Evolutionary conservation across 1,139 yeast genomes (phyloP), one percentile per base, ranked within the genome.

Genomic region (Barnettozyma hawaiiensis): DNA sequence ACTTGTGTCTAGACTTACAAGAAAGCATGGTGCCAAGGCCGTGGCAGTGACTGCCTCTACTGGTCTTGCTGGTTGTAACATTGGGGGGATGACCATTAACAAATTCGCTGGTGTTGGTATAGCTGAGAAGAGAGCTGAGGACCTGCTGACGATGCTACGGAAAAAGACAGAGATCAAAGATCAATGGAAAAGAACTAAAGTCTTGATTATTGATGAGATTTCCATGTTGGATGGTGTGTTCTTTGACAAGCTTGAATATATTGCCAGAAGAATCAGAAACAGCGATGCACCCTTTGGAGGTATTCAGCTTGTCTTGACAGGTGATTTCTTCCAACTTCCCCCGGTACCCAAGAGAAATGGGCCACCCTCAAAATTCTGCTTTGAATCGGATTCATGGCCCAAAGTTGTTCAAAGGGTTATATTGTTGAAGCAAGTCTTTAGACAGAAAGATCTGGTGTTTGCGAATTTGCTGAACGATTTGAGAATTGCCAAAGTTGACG

Each of bases 41-140:
- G 83, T 89, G 3, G 96, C 92, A 0, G 78, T 89, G 3, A 84
- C 95, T 2, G 97, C 97, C 0, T 85, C 96, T 0, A 87, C 96
- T 0, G 97, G 97, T 1, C 65, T 89, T 52, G 97, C 97, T 0
- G 96, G 96, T 0, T 77, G 85, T 35, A 86, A 84, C 55, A 81
- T 89, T 53, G 92, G 89, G 1, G 97, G 97, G 15, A 75, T 72
- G 29, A 89, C 97, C 0, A 65, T 89, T 29, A 92, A 86, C 59
- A 71, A 83, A 50, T 85, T 81, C 66, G 72, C 90, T 1, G 87
- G 92, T 1, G 72, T 87, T 42, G 96, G 96, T 0, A 60, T 85
- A 16, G 96, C 90, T 6, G 64, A 64, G 3, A 82, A 72, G 5
- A 51, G 70, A 3, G 75, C 70, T 0, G 63, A 61, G 1, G 63